A percentile compares a stretch with the other conserved stretches of the same genome.
phyloP scores from a whole-genome alignment of 352 stramenopile genomes.

The Globisporangium nodosum region DNA sequence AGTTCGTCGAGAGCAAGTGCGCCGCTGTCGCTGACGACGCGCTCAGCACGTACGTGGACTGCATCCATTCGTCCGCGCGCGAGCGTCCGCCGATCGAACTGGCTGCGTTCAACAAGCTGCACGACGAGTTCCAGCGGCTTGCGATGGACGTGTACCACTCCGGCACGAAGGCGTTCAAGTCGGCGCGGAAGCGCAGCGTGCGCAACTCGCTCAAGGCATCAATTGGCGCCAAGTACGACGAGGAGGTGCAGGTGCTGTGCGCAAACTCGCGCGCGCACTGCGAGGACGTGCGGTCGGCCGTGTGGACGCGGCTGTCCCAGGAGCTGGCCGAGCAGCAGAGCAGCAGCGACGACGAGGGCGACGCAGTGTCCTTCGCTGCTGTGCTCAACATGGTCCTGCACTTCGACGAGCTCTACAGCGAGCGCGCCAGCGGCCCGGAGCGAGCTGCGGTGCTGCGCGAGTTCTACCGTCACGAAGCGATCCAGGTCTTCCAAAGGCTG shows the following conservation, averaged over 20 bases:
- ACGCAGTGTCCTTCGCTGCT: constrained; percentile 23
- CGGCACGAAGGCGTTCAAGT: constrained; percentile 25
- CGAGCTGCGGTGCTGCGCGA: constrained; percentile 42
- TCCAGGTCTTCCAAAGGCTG: constrained; percentile 48
- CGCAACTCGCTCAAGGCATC: constrained; percentile 45
- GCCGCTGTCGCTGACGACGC: constrained; percentile 45
- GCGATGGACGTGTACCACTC: constrained; percentile 65
- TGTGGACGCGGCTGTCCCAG: constrained; percentile 38
- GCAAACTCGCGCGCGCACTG: constrained; percentile 49
- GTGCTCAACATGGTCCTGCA: constrained; percentile 39
- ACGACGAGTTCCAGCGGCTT: constrained; percentile 64
- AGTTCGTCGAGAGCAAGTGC: constrained; percentile 56
- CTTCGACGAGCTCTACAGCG: constrained; percentile 49
- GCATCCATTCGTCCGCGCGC: constrained; percentile 47
- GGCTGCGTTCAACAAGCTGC: constrained; percentile 52
- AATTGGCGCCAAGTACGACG: constrained; percentile 33
- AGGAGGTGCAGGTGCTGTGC: constrained; percentile 32
- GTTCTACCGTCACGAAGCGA: constrained; percentile 53
- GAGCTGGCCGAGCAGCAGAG: constrained; percentile 4
- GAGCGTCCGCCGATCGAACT: constrained; percentile 63
- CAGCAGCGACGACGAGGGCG: neutral
- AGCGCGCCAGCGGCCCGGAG: constrained; percentile 42
- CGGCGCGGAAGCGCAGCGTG: constrained; percentile 35
- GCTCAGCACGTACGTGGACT: constrained; percentile 69
- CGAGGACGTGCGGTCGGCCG: constrained; percentile 23